phyloP scores from a whole-genome alignment of 306 rosid genomes.

The Gastrolobium bilobum region DNA sequence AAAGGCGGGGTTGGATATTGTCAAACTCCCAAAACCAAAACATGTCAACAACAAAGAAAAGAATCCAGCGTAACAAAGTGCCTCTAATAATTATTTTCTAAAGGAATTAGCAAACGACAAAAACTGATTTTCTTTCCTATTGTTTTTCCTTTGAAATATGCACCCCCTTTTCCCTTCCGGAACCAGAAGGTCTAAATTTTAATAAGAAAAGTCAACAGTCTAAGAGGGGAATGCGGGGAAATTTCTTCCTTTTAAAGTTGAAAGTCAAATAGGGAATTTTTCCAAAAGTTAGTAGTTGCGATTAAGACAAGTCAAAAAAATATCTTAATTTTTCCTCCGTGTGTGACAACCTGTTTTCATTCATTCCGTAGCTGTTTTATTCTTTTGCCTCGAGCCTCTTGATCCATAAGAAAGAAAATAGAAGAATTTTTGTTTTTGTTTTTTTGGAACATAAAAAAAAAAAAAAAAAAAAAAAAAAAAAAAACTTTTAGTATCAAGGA shows the following conservation, averaged over 20 bases:
- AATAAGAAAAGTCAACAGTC: conserved; percentile 36
- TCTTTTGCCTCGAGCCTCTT: conserved; percentile 6
- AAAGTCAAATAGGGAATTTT: conserved; percentile 35
- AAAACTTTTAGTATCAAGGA: too few relatives aligned
- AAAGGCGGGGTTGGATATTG: conserved; percentile 28
- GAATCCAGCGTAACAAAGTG: conserved; percentile 24
- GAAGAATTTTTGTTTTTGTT: too few relatives aligned
- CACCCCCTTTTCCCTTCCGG: background rate
- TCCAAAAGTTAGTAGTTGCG: conserved; percentile 27
- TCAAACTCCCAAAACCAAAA: conserved; percentile 11
- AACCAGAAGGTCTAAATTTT: conserved; percentile 34
- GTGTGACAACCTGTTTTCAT: conserved; percentile 51
- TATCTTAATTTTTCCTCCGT: conserved; percentile 27
- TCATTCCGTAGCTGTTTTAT: conserved; percentile 36
- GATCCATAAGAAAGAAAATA: too few relatives aligned
- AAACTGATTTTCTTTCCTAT: background rate
- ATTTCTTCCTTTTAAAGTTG: conserved; percentile 29
- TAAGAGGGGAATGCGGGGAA: conserved; percentile 21
- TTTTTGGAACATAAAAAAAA: too few relatives aligned
- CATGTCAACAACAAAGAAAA: conserved; percentile 23
- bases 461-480: too few relatives aligned
- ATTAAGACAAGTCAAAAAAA: conserved; percentile 44
- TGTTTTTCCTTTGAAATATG: conserved; percentile 32
- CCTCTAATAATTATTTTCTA: conserved; percentile 32
- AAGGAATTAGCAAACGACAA: background rate